Evolutionary conservation across 306 rosid species (phyloP), one percentile per base, ranked within the genome.

Genomic region (Quercus glauca): DNA sequence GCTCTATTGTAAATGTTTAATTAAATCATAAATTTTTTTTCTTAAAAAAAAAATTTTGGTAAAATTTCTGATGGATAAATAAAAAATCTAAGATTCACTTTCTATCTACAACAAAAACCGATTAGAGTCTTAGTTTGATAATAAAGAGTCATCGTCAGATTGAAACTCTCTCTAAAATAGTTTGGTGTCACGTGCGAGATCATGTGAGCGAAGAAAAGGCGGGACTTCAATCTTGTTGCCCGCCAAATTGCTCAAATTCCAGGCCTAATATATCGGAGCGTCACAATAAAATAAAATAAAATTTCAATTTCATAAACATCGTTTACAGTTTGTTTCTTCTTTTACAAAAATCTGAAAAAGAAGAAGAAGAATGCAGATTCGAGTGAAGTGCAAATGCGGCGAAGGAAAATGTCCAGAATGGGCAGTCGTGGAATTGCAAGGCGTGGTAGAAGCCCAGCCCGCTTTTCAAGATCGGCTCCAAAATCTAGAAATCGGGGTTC

Each of bases 341-440:
- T 41, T 41, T 8, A 8, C 10, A 70, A 31, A 78, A 19, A 33
- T 33, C 5, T 5, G 26, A 9, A n/a, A 4, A n/a, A 33, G n/a
- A 73, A 29, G 13, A 17, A 18, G 51, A 31, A 70, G 31, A 78
- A 88, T 94, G 95, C 86, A 92, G 88, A 94, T 94, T 76, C 88
- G 88, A 23, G 76, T 92, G 74, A 87, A 78, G 79, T 92, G 97
- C 78, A 82, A 69, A 15, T 94, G 96, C 41, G 91, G 90, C 0
- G 90, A 87, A 85, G 90, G 83, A 37, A 79, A 65, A 3, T 94
- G 98, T 84, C 51, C 33, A 19, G 98, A 94, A 74, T 94, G 98
- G 98, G 97, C 91, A 13, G 78, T 94, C 52, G 60, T 94, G 6
- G 98, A 92, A 76, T 25, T 92, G 9, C 98, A 94, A 84, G 98